Conservation (phyloP, 2,329 filamentous ascomycete species). For the Colletotrichum filicis region DNA sequence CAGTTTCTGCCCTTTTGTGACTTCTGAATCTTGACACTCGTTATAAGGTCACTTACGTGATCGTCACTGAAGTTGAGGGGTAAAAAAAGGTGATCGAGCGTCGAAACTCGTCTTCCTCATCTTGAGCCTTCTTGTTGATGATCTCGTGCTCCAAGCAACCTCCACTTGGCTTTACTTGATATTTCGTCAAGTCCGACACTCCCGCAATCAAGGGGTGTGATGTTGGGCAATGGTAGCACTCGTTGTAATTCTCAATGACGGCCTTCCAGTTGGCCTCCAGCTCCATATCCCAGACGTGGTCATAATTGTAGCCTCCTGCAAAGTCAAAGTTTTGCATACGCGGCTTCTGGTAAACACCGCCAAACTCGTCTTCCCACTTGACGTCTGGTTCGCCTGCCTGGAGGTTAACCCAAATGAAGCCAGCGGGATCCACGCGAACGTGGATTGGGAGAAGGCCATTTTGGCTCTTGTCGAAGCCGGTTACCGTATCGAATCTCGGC, state of each 20-base stretch:
- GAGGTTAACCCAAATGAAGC: constrained; percentile 64
- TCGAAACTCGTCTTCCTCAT: constrained; percentile 38
- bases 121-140: constrained; percentile 49
- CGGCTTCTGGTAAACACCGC: constrained; percentile 39
- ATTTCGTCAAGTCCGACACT: constrained; percentile 56
- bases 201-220: constrained; percentile 58
- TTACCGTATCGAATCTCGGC: constrained; percentile 51
- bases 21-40: fast-evolving
- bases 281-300: constrained; percentile 46
- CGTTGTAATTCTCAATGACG: constrained; percentile 61
- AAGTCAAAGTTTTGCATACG: constrained; percentile 40
- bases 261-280: constrained; percentile 53
- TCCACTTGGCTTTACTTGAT: constrained; percentile 48
- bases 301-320: constrained; percentile 40
- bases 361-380: constrained; percentile 55
- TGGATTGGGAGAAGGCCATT: constrained; percentile 50
- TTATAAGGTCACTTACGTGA: constrained; percentile 46
- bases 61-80: constrained; percentile 22
- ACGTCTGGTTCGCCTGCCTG: constrained; percentile 51
- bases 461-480: constrained; percentile 50
- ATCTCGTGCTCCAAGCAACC: constrained; percentile 50
- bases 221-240: constrained; percentile 59
- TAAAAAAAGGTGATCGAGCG: constrained; percentile 29
- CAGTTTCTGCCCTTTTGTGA: constrained; percentile 37
- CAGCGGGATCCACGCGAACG: constrained; percentile 54